Evolutionary conservation across 2,329 filamentous ascomycete species (phyloP).

Genomic region (Dactylellina haptotyla): DNA sequence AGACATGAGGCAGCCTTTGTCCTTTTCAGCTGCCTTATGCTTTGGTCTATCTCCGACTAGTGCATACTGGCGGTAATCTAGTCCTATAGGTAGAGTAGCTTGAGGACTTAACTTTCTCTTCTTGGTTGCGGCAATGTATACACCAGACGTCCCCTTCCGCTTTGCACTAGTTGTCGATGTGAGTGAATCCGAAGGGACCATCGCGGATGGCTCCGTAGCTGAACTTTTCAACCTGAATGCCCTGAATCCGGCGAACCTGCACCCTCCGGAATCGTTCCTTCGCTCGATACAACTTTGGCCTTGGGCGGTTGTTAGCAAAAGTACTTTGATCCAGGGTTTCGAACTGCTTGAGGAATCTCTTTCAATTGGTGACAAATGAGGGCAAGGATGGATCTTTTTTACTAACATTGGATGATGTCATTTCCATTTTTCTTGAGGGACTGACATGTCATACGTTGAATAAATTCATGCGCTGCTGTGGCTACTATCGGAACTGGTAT

Average conservation of each 20-base stretch:
- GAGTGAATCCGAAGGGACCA: no score
- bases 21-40: conserved; percentile 14
- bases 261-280: conserved; percentile 53
- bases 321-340: no score
- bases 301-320: conserved; percentile 1
- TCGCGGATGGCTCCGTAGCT: not conserved
- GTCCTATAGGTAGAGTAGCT: conserved; percentile 15
- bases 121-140: conserved; percentile 2
- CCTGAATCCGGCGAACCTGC: conserved; percentile 54
- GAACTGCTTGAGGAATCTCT: no score
- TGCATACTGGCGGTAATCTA: conserved; percentile 44
- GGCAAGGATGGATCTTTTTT: no score
- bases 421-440: conserved; percentile 41
- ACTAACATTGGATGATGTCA: conserved; percentile 42
- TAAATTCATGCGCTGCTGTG: conserved; percentile 30
- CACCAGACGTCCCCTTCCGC: not conserved
- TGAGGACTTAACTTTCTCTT: conserved; percentile 26
- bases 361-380: no score
- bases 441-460: conserved; percentile 45
- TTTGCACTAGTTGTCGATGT: not conserved
- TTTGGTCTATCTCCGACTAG: conserved; percentile 33
- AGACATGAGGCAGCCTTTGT: conserved; percentile 25
- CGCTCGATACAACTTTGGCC: conserved; percentile 56
- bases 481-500: not conserved
- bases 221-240: conserved; percentile 48